Base-by-base conservation (phyloP, 768 basidiomycete species). In the Coprinopsis marcescibilis region DNA sequence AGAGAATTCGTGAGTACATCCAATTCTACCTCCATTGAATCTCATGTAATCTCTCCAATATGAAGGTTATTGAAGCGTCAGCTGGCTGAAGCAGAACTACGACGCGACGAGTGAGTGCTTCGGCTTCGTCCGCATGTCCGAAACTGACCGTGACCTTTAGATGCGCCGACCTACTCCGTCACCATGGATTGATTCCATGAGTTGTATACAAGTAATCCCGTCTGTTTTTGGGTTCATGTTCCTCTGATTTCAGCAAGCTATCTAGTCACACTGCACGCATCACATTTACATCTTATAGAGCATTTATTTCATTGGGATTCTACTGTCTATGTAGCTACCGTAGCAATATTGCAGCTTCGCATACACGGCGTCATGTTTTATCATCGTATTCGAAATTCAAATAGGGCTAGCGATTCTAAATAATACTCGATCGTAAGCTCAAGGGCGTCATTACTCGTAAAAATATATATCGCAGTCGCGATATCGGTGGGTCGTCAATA, bases 91-190 rank as follows among this genome's bases (percentile, higher is more conserved):
- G 60, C 74, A 26, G 85, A 90, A 62, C 65, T 81, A 55, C 83
- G 91, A 62, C 77, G 79, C 49, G 85, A 89, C 63, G 85, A 91
- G 88, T 89, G 85, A 83, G 77, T 75, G 43, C 70, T 72, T 41
- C 66, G n/a, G n/a, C n/a, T n/a, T 89, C 46, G 71, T 89, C 43
- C 68, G 71, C 47, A 64, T 76, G 14, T 67, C 74, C 52, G 56
- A 20, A n/a, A n/a, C 33, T 15, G 8, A n/a, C 32, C 32, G 35
- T 38, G 26, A 29, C 13, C 33, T 41, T 12, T 42, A 33, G 47
- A 25, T 48, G 36, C 20, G 47, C 14, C 23, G 32, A 26, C 17
- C 15, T 49, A 20, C 48, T 49, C 12, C 48, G 42, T 25, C 38
- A 45, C 50, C 41, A 49, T 55, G 48, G 46, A 26, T 29, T 53